Conservation (phyloP, 495 filamentous ascomycete species). For the Cladorrhinum samala region DNA sequence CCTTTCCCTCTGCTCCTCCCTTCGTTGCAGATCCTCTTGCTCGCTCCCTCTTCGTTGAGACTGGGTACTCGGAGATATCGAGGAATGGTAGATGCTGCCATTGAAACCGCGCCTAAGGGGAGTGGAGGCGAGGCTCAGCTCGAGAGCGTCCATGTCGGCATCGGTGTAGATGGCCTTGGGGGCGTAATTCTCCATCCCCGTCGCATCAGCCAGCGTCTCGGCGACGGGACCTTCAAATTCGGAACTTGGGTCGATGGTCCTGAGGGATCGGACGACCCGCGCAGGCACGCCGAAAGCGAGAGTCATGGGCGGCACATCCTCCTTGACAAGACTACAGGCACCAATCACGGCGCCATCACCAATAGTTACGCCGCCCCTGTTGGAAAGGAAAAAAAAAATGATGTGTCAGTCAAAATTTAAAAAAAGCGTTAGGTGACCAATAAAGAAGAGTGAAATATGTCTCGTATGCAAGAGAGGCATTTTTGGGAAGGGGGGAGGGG, state of each 20-base stretch:
- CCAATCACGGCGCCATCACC: constrained; percentile 32
- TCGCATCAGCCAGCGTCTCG: constrained; percentile 13
- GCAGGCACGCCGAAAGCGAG: constrained; percentile 24
- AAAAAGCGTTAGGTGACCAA: no score
- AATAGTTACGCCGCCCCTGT: constrained; percentile 28
- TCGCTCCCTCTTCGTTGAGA: neutral
- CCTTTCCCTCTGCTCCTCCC: constrained; percentile 1
- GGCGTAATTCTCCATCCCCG: constrained; percentile 4
- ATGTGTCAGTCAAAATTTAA: no score
- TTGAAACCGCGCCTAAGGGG: neutral
- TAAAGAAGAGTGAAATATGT: no score
- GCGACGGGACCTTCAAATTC: neutral
- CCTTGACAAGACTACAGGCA: constrained; percentile 27
- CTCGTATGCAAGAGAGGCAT: no score
- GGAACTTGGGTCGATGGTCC: neutral
- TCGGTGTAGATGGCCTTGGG: neutral
- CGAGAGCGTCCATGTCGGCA: neutral
- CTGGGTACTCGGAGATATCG: neutral
- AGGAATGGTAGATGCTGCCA: neutral
- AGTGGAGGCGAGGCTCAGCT: neutral
- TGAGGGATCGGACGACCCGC: constrained; percentile 12
- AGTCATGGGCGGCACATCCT: constrained; percentile 20
- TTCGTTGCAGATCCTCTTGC: neutral
- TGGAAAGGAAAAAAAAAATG: neutral
- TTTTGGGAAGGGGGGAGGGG: no score